Evolutionary conservation across 148 eudicot genomes (phyloP), one percentile per base, ranked within the genome.

Genomic region (Rhododendron griersonianum): DNA sequence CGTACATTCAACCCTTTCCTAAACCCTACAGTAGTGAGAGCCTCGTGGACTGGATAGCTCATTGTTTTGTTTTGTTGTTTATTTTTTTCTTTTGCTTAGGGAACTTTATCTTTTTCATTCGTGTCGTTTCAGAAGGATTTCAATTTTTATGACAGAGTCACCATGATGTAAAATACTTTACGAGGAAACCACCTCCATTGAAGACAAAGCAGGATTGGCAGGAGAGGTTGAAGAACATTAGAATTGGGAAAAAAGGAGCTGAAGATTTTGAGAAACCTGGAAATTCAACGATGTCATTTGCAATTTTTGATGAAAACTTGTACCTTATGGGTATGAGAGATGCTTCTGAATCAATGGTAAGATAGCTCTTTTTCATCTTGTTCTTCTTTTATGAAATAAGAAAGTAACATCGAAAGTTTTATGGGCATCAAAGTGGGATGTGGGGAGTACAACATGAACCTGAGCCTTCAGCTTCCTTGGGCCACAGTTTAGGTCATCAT

Each of bases 161-260:
- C 23, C 85, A 85, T 73, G 95, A 92, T 53, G 84, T 85, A 28
- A 93, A 92, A 85, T 85, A 88, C 61, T 89, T 28, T 75, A 87
- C 91, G 45, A 86, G 92, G 91, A 90, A 90, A 86, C 92, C 95
- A 53, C 89, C 91, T 48, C 93, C 89, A 78, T 81, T 94, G 76
- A 92, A 93, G 85, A 93, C 94, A 81, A 96, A 95, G 90, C 94
- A 88, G 67, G 98, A 92, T 74, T 94, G 98, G 96, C 96, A 96
- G 33, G 98, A 92, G 85, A 95, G 95, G 87, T 84, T 96, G 59
- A 94, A 90, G 88, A 93, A 90, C 87, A 86, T 93, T 73, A 91
- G 94, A 87, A 90, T 89, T 83, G 92, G 94, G 65, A 92, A 90
- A 83, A 95, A 89, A 86, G 92, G 91, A 87, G 87, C 82, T 41